These are phyloP conservation scores for Botrytis galanthina DNA, from an alignment of 2,329 filamentous ascomycete species.

Conservation along the genomic window DNA sequence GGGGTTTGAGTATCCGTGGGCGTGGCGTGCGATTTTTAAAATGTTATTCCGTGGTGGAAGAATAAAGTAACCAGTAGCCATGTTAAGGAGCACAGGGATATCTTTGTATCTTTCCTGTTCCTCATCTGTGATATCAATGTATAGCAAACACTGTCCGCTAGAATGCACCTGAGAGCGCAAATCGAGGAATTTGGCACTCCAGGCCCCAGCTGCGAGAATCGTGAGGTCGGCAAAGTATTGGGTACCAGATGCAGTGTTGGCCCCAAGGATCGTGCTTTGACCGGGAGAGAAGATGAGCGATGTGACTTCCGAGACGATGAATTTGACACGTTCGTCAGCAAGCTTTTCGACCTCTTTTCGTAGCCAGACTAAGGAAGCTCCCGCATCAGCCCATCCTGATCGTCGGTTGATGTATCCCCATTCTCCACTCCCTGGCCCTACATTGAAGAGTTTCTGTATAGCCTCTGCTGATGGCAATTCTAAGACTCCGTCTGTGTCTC, in stretches of 20 bases:
- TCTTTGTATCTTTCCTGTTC: constrained; percentile 65
- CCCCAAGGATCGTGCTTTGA: constrained; percentile 51
- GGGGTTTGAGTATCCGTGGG: constrained; percentile 54
- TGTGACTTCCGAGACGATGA: constrained; percentile 47
- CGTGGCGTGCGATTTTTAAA: constrained; percentile 61
- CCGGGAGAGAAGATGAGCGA: constrained; percentile 28
- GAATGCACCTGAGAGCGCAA: constrained; percentile 72
- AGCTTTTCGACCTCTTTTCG: constrained; percentile 33
- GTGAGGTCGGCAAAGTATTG: constrained; percentile 66
- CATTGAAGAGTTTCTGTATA: constrained; percentile 48
- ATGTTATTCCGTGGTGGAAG: constrained; percentile 61
- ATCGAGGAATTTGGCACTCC: constrained; percentile 77
- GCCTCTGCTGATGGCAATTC: constrained; percentile 47
- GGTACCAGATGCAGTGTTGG: constrained; percentile 49
- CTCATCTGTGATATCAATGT: constrained; percentile 68
- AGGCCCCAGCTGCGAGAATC: constrained; percentile 81
- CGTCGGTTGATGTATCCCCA: constrained; percentile 71
- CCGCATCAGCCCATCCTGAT: constrained; percentile 80
- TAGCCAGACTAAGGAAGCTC: constrained; percentile 65
- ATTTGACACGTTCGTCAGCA: constrained; percentile 45
- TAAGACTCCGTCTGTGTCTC: constrained; percentile 31
- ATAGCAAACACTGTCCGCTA: constrained; percentile 79
- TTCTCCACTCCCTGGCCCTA: constrained; percentile 54
- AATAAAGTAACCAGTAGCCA: constrained; percentile 69
- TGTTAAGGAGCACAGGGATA: constrained; percentile 71